Evolutionary conservation across 2,329 filamentous ascomycete species (phyloP).

Genomic region (Arthrocladium fulminans): DNA sequence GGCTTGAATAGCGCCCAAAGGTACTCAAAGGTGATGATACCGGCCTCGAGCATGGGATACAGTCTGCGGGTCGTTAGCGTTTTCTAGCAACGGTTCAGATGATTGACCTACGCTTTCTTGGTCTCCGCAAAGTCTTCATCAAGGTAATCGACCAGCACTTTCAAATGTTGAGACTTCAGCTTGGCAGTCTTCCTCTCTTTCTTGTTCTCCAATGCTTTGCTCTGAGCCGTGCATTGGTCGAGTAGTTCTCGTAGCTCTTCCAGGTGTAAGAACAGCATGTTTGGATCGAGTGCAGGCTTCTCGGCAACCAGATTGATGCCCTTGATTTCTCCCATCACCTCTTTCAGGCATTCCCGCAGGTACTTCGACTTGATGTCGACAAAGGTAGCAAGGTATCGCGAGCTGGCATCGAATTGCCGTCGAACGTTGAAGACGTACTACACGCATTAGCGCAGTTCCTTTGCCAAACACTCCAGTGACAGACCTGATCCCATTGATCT

Average conservation of each 20-base stretch:
- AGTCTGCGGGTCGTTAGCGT: conserved; percentile 32
- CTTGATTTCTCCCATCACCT: conserved; percentile 67
- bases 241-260: conserved; percentile 66
- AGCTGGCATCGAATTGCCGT: conserved; percentile 74
- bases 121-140: conserved; percentile 69
- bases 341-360: conserved; percentile 60
- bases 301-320: conserved; percentile 74
- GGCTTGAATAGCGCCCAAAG: conserved; percentile 87
- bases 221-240: conserved; percentile 51
- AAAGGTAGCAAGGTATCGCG: conserved; percentile 63
- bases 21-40: conserved; percentile 61
- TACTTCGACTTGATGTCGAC: conserved; percentile 81
- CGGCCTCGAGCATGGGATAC: conserved; percentile 65
- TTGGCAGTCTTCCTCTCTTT: conserved; percentile 31
- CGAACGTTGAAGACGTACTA: conserved; percentile 77
- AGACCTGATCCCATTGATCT: conserved; percentile 53
- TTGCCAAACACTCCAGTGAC: neutral
- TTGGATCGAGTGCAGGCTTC: conserved; percentile 62
- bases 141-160: conserved; percentile 66
- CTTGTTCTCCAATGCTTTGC: conserved; percentile 26
- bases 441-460: neutral
- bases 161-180: conserved; percentile 45
- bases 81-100: neutral
- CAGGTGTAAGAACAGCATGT: conserved; percentile 65
- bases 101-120: conserved; percentile 52